Evolutionary conservation across 768 basidiomycete species (phyloP), one percentile per base, ranked within the genome.

Genomic region (Leccinum arenicola): DNA sequence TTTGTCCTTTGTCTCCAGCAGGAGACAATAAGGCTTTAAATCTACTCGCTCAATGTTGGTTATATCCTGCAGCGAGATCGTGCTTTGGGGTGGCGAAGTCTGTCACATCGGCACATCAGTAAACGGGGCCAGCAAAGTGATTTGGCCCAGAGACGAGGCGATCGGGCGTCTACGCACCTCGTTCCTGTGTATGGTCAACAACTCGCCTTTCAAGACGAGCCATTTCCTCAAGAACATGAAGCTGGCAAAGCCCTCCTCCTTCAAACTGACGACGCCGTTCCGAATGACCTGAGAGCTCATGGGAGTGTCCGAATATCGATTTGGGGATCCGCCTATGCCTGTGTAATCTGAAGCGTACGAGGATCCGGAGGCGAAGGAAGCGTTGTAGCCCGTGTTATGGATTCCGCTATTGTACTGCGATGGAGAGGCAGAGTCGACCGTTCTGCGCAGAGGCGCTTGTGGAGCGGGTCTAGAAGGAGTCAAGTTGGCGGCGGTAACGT

Each of bases 191-290:
- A 98, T 84, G 19, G 83, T 80, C 50, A 99, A 73, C 9, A 86
- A 79, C 65, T 86, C 82, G 52, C 94, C 93, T 67, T 85, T 89
- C 61, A 99, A 79, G 5, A 96, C 81, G 57, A 98, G 76, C 89
- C 90, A 98, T 72, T 93, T 91, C 68, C 89, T 84, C 72, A 89
- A 85, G 87, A 95, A 98, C 52, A 97, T 81, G 82, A 92, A 95
- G 62, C 89, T 91, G 3, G 90, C 86, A 62, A 98, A 86, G 1
- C 93, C 91, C 52, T 97, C 95, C 73, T 99, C 96, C 80, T 98
- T 98, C 67, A 96, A 80, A 71, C 82, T 88, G 49, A 91, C 93
- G 47, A 76, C 76, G n/a, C 91, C 96, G 56, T 76, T 77, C 48
- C 92, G 78, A 50, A 94, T 76, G 54, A 89, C 71, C 51, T 84